These are phyloP conservation scores for Geranium rotundifolium DNA, from an alignment of 345 rosid species.

Conservation along the genomic window DNA sequence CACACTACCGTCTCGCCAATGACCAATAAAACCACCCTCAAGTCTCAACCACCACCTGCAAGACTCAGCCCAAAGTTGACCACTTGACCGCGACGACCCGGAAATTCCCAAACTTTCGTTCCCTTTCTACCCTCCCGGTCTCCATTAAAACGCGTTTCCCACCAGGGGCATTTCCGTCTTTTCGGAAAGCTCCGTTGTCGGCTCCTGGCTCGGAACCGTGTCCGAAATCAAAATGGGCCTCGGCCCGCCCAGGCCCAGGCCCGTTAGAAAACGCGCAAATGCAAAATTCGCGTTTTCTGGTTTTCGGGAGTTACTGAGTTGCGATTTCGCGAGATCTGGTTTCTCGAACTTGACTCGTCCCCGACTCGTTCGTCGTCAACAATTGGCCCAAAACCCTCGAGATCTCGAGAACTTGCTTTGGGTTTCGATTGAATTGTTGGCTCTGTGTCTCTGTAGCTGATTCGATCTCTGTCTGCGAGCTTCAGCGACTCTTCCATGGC, in stretches of 20 bases:
- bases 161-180: neutral
- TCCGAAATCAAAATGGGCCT: neutral
- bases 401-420: neutral
- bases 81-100: neutral
- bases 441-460: neutral
- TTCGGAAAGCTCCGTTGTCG: neutral
- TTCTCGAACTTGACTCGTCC: neutral
- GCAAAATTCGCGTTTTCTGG: neutral
- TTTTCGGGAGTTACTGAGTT: no score
- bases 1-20: neutral
- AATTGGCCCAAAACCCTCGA: neutral
- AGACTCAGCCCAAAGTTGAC: neutral
- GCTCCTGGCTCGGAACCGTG: neutral
- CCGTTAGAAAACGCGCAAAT: neutral
- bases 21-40: neutral
- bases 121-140: neutral
- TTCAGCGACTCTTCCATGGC: conserved; percentile 36
- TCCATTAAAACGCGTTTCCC: neutral
- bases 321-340: neutral
- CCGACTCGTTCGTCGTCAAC: neutral
- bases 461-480: neutral
- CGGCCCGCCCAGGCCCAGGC: neutral
- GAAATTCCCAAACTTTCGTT: neutral
- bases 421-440: neutral
- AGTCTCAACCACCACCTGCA: neutral